A percentile compares a stretch with the other conserved stretches of the same genome.
phyloP scores from a whole-genome alignment of 805 yeast species.

The Candida chilensis region DNA sequence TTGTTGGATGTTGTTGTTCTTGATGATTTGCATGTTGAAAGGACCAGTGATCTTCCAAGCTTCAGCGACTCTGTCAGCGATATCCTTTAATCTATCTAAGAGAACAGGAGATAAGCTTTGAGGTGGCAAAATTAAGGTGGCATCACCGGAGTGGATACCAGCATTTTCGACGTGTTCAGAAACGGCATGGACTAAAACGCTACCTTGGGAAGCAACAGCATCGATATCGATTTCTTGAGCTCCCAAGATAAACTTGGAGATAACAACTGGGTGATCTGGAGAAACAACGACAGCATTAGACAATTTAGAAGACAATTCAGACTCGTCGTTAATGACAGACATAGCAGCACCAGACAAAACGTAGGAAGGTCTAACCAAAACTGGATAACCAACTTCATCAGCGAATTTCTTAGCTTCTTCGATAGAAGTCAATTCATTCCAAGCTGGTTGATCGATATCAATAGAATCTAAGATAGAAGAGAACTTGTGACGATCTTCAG shows the following conservation, averaged over 20 bases:
- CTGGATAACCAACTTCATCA: slow-evolving; percentile 84
- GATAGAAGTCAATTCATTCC: slow-evolving; percentile 90
- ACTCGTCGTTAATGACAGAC: slow-evolving; percentile 79
- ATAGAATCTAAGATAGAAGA: slow-evolving; percentile 90
- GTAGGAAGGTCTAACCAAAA: slow-evolving; percentile 93
- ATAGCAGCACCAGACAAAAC: slow-evolving; percentile 98
- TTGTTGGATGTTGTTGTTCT: slow-evolving; percentile 54
- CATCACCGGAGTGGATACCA: slow-evolving; percentile 98
- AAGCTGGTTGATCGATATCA: slow-evolving; percentile 91
- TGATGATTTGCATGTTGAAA: slow-evolving; percentile 95
- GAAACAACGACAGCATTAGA: slow-evolving; percentile 88
- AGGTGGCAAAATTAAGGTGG: slow-evolving; percentile 91
- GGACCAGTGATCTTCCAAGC: slow-evolving; percentile 98
- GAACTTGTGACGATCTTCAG: slow-evolving; percentile 98
- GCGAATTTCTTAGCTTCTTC: slow-evolving; percentile 85
- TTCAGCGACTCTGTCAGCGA: slow-evolving; percentile 86
- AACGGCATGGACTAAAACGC: slow-evolving; percentile 87
- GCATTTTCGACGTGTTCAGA: slow-evolving; percentile 98
- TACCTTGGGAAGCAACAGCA: slow-evolving; percentile 88
- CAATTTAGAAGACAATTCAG: slow-evolving; percentile 75
- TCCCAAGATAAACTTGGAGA: slow-evolving; percentile 90
- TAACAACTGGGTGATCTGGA: slow-evolving; percentile 95
- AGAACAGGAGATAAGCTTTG: slow-evolving; percentile 60
- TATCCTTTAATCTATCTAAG: slow-evolving; percentile 69
- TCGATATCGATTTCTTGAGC: slow-evolving; percentile 97